Conservation (phyloP, 2,329 filamentous ascomycete genomes). For the Colletotrichum agaves region DNA sequence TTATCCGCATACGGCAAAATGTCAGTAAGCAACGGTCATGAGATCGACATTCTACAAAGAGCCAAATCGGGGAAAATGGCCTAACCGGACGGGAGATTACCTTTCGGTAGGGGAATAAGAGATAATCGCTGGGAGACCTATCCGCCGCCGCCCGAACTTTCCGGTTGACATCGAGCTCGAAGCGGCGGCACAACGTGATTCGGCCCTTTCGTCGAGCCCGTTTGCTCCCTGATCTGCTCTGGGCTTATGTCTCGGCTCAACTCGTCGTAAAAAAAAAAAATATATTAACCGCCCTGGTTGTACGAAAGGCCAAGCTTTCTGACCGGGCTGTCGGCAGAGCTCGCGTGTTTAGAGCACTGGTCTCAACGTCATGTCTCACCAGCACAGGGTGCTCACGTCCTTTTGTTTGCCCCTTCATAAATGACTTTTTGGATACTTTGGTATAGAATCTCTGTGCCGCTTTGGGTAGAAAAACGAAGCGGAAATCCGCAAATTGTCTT, state of each 20-base stretch:
- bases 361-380: conserved; percentile 27
- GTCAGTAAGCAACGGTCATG: conserved; percentile 15
- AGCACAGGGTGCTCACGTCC: background rate
- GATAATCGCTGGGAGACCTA: background rate
- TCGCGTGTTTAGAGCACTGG: conserved; percentile 6
- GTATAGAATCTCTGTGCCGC: background rate
- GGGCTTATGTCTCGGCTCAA: background rate
- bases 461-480: background rate
- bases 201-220: background rate
- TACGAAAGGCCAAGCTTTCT: conserved; percentile 13
- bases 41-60: conserved; percentile 2
- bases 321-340: conserved; percentile 9
- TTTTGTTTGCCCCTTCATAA: background rate
- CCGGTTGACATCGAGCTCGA: background rate
- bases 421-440: background rate
- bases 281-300: background rate
- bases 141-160: background rate
- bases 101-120: background rate
- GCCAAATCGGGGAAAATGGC: background rate
- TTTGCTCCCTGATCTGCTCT: background rate
- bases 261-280: background rate
- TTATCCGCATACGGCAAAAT: conserved; percentile 5
- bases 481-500: conserved; percentile 8
- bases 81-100: conserved; percentile 4
- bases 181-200: background rate